Evolutionary conservation across 768 basidiomycete species (phyloP).

Genomic region (Omphalotus guepiniiformis): DNA sequence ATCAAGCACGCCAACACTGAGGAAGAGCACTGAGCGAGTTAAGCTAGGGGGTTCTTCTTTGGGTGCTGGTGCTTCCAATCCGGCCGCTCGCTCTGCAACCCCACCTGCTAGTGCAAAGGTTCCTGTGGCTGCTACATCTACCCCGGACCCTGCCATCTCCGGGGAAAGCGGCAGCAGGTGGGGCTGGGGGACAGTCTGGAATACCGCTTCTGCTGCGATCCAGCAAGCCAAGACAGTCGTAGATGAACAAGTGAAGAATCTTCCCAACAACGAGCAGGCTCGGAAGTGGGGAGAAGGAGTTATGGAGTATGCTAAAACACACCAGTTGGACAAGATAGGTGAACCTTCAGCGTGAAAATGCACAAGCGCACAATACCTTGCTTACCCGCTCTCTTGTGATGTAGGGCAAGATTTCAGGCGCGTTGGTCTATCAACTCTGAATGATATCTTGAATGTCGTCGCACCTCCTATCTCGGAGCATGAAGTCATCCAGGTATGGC

Average conservation of each 20-base stretch:
- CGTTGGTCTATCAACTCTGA: constrained; percentile 83
- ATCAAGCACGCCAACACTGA: constrained; percentile 64
- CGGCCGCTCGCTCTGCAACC: constrained; percentile 20
- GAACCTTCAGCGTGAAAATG: constrained; percentile 19
- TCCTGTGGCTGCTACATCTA: constrained; percentile 15
- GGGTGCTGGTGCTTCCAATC: constrained; percentile 17
- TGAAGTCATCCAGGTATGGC: constrained; percentile 94
- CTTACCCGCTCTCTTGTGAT: constrained; percentile 6
- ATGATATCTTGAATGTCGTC: constrained; percentile 91
- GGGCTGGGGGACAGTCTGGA: constrained; percentile 93
- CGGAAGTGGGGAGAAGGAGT: constrained; percentile 87
- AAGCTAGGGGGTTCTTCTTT: constrained; percentile 50
- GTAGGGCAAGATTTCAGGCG: constrained; percentile 87
- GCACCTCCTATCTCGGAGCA: constrained; percentile 98
- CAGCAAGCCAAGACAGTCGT: constrained; percentile 86
- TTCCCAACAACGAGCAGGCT: constrained; percentile 83
- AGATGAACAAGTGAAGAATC: constrained; percentile 88
- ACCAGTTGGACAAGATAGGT: constrained; percentile 91
- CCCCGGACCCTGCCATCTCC: constrained; percentile 12
- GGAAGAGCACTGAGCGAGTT: constrained; percentile 76
- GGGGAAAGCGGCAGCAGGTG: constrained; percentile 40
- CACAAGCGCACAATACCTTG: background rate
- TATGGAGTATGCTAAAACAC: constrained; percentile 81
- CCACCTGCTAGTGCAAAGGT: constrained; percentile 20
- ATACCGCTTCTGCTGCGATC: constrained; percentile 76